Evolutionary conservation across 371 early-diverging fungal genomes (phyloP).

Genomic region (Mortierella sp.): DNA sequence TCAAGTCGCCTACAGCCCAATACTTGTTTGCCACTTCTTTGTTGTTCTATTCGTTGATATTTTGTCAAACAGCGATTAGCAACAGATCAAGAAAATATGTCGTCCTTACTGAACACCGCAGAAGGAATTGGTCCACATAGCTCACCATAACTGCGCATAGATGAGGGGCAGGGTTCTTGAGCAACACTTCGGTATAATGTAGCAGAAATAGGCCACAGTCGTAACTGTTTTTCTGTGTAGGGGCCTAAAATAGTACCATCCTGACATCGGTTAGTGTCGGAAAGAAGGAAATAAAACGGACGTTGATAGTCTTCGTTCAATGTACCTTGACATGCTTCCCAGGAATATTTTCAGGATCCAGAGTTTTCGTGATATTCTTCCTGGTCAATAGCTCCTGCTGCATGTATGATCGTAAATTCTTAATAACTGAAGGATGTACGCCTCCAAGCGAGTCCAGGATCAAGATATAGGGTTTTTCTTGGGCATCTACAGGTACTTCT

Average conservation of each 20-base stretch:
- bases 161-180: constrained; percentile 52
- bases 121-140: no score
- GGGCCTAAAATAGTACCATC: constrained; percentile 33
- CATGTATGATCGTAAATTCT: constrained; percentile 56
- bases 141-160: constrained; percentile 47
- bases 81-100: no score
- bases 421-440: constrained; percentile 54
- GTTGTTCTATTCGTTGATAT: not conserved
- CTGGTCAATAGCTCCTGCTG: constrained; percentile 45
- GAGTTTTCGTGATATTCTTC: constrained; percentile 28
- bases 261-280: not conserved
- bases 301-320: not conserved
- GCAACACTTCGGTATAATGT: constrained; percentile 64
- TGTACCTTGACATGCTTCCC: constrained; percentile 54
- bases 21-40: constrained; percentile 12
- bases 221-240: constrained; percentile 66
- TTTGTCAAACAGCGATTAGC: no score
- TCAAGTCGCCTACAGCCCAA: constrained; percentile 19
- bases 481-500: constrained; percentile 15
- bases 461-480: constrained; percentile 46
- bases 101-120: no score
- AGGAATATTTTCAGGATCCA: constrained; percentile 9
- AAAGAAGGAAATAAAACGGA: not conserved
- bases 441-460: constrained; percentile 68
- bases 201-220: constrained; percentile 76